A percentile compares a stretch with the other conserved stretches of the same genome.
phyloP scores from a whole-genome alignment of 192 early-diverging fungal genomes.

The Coemansia sp. region DNA sequence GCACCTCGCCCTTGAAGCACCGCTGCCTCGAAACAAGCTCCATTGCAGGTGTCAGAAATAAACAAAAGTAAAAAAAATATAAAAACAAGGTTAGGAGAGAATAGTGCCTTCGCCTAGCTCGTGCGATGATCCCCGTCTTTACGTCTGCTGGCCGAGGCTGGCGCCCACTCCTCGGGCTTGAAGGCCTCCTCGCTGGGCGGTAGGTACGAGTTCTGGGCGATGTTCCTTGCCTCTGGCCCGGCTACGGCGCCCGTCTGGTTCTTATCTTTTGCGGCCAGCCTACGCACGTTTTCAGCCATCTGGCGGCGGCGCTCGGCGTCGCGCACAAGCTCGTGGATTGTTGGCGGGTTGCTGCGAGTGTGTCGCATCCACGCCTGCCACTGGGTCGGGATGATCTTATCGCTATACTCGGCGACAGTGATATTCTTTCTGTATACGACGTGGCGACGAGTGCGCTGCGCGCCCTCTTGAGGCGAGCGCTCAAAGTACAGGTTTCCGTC shows the following conservation, averaged over 20 bases:
- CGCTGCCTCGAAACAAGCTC: constrained; percentile 59
- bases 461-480: constrained; percentile 7
- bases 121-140: neutral
- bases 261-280: constrained; percentile 10
- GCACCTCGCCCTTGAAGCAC: constrained; percentile 64
- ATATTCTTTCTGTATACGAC: constrained; percentile 31
- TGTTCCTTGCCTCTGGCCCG: neutral
- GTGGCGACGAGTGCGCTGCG: constrained; percentile 25
- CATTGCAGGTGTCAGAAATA: neutral
- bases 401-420: constrained; percentile 31
- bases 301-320: constrained; percentile 35
- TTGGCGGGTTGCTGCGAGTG: constrained; percentile 32
- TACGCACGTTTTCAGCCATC: constrained; percentile 24
- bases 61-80: neutral
- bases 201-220: neutral
- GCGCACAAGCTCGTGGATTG: constrained; percentile 21
- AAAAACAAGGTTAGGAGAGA: neutral
- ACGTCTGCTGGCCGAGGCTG: neutral
- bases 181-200: constrained; percentile 30
- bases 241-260: neutral
- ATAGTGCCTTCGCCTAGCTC: too few species aligned
- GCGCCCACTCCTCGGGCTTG: constrained; percentile 33
- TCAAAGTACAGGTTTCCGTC: constrained; percentile 52
- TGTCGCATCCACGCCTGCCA: constrained; percentile 56
- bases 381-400: constrained; percentile 44